These are phyloP conservation scores for Eustoma russellianum DNA, from an alignment of 257 asterid genomes.

Conservation along the genomic window DNA sequence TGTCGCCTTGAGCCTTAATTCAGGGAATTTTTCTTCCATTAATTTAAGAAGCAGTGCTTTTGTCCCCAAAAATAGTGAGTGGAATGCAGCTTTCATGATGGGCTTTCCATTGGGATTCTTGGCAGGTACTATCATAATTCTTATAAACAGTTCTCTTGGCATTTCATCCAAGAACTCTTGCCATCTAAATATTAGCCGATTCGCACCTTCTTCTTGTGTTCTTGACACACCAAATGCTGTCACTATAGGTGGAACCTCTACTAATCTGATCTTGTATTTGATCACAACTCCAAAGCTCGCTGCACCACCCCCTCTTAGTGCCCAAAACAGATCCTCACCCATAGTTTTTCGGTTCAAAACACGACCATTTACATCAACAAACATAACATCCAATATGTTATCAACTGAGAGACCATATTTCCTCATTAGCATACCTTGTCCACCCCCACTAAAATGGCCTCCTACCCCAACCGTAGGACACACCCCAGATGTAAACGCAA, in stretches of 20 bases:
- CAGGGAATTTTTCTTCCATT: no score
- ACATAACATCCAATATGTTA: no score
- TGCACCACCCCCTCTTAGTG: constrained; percentile 9
- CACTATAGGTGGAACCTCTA: constrained; percentile 7
- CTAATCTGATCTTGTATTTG: constrained; percentile 5
- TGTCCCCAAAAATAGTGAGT: constrained; percentile 7
- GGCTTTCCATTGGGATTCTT: neutral
- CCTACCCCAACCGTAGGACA: no score
- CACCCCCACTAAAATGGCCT: no score
- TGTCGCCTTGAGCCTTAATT: no score
- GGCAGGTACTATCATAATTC: neutral
- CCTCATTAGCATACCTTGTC: no score
- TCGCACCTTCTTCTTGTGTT: constrained; percentile 6
- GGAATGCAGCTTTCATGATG: neutral
- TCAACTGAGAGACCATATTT: no score
- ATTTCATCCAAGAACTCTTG: constrained; percentile 1
- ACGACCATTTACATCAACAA: no score
- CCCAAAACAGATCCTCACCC: constrained; percentile 19
- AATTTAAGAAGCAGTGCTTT: no score
- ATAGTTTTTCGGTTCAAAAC: no score
- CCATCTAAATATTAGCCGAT: constrained; percentile 1
- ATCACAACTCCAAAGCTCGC: constrained; percentile 8
- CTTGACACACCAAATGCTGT: constrained; percentile 2
- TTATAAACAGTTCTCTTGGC: constrained; percentile 5
- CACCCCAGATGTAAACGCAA: no score